Evolutionary conservation across 352 stramenopile species (phyloP).

Genomic region (Pythium diclinum): DNA sequence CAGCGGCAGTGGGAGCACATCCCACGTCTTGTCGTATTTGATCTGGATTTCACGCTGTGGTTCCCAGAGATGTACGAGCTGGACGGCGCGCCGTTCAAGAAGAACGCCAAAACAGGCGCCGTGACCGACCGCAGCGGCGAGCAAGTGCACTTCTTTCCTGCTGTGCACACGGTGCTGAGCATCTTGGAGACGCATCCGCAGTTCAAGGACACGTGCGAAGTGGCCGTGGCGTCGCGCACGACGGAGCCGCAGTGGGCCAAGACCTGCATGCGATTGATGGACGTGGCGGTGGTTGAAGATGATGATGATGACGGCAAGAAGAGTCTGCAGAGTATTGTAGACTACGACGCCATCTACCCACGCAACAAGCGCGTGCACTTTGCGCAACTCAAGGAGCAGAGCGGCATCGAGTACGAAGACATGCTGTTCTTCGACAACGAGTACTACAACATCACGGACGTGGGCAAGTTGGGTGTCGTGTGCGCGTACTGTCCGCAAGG

Average conservation of each 20-base stretch:
- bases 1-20: conserved; percentile 45
- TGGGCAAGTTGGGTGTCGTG: conserved; percentile 66
- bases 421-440: conserved; percentile 98
- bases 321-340: conserved; percentile 56
- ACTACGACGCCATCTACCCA: conserved; percentile 81
- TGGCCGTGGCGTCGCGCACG: conserved; percentile 73
- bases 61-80: conserved; percentile 87
- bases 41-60: conserved; percentile 79
- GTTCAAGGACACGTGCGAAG: conserved; percentile 53
- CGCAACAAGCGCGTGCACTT: conserved; percentile 92
- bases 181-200: conserved; percentile 64
- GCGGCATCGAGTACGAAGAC: conserved; percentile 87
- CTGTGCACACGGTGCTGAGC: conserved; percentile 63
- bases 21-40: conserved; percentile 68
- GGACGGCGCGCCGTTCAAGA: conserved; percentile 72
- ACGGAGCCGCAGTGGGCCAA: conserved; percentile 75
- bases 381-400: conserved; percentile 86
- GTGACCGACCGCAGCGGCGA: conserved; percentile 69
- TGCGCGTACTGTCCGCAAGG: conserved; percentile 79
- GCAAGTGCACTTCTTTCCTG: conserved; percentile 77
- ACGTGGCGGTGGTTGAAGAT: conserved; percentile 31
- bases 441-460: conserved; percentile 71
- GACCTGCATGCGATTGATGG: conserved; percentile 74
- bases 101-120: conserved; percentile 48
- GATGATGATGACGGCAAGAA: conserved; percentile 27